These are phyloP conservation scores for Saccharomycopsis phalli DNA, from an alignment of 1,139 yeast species.

Conservation along the genomic window DNA sequence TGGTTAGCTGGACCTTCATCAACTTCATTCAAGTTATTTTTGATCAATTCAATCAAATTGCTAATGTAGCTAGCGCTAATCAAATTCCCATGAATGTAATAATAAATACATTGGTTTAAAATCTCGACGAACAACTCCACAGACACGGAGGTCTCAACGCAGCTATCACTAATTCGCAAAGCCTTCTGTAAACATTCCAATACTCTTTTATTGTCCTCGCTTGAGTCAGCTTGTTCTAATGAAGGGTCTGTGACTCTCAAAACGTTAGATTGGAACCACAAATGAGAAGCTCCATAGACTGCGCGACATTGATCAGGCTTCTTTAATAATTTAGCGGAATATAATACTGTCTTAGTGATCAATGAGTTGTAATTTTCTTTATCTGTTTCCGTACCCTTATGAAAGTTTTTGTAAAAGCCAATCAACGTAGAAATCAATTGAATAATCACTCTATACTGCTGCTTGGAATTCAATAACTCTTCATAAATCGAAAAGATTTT, in stretches of 20 bases:
- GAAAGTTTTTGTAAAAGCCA: slow-evolving; percentile 21
- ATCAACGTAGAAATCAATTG: slow-evolving; percentile 34
- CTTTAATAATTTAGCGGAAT: slow-evolving; percentile 80
- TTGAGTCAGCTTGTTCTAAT: slow-evolving; percentile 19
- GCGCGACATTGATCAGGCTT: slow-evolving; percentile 94
- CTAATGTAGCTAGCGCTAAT: slow-evolving; percentile 69
- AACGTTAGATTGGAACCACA: slow-evolving; percentile 60
- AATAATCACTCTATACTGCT: slow-evolving; percentile 39
- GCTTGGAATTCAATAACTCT: slow-evolving; percentile 61
- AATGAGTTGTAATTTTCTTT: slow-evolving; percentile 67
- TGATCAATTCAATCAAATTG: slow-evolving; percentile 78
- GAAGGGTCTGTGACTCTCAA: slow-evolving; percentile 24
- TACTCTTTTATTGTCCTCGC: slow-evolving; percentile 51
- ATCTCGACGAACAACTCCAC: slow-evolving; percentile 84
- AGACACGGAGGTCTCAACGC: slow-evolving; percentile 76
- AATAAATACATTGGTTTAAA: slow-evolving; percentile 74
- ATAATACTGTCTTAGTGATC: slow-evolving; percentile 76
- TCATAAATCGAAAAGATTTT: slow-evolving; percentile 86
- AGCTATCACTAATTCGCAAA: slow-evolving; percentile 82
- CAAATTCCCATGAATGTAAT: slow-evolving; percentile 75
- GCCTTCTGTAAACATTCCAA: slow-evolving; percentile 68
- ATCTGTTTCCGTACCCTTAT: slow-evolving; percentile 21
- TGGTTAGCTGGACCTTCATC: slow-evolving; percentile 37
- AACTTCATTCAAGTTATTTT: slow-evolving; percentile 52
- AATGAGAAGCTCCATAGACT: slow-evolving; percentile 77